A percentile compares a stretch with the other conserved stretches of the same genome.
Evolutionary conservation across 768 basidiomycete species (phyloP).

Genomic region (Hypholoma fasciculare): DNA sequence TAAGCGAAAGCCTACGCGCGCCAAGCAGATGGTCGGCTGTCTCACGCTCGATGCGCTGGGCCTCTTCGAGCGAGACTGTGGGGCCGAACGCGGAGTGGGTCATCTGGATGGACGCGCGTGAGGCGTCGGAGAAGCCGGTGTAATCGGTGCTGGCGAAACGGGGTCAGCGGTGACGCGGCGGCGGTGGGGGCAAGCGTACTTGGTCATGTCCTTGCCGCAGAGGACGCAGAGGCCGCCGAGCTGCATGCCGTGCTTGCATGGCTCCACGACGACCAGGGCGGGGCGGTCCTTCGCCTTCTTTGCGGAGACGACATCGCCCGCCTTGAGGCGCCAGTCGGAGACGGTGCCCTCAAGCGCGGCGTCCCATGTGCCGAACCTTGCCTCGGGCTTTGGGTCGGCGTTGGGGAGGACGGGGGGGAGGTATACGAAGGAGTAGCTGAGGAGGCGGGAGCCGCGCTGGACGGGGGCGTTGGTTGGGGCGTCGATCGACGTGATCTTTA

Average conservation of each 20-base stretch:
- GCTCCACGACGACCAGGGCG: conserved; percentile 73
- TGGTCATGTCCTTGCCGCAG: conserved; percentile 95
- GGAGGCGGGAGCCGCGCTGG: conserved; percentile 71
- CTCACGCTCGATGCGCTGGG: conserved; percentile 83
- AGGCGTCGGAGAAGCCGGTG: conserved; percentile 83
- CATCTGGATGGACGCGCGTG: conserved; percentile 90
- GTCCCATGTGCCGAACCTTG: conserved; percentile 91
- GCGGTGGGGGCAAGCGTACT: conserved; percentile 45
- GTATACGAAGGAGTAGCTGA: conserved; percentile 83
- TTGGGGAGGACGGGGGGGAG: conserved; percentile 39
- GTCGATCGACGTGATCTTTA: conserved; percentile 76
- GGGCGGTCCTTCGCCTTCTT: conserved; percentile 59
- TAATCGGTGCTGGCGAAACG: conserved; percentile 77
- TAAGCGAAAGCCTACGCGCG: conserved; percentile 82
- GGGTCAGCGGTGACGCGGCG: conserved; percentile 7
- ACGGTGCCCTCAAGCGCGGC: conserved; percentile 80
- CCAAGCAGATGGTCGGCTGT: conserved; percentile 78
- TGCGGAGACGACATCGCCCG: conserved; percentile 63
- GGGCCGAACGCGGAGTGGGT: conserved; percentile 91
- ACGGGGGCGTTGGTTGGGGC: conserved; percentile 45
- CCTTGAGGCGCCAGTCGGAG: conserved; percentile 65
- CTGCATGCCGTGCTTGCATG: conserved; percentile 97
- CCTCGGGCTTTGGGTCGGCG: conserved; percentile 46
- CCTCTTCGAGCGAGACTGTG: conserved; percentile 90
- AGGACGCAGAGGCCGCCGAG: conserved; percentile 89